Conservation (phyloP, 805 yeast genomes). For the Saturnispora hagleri region DNA sequence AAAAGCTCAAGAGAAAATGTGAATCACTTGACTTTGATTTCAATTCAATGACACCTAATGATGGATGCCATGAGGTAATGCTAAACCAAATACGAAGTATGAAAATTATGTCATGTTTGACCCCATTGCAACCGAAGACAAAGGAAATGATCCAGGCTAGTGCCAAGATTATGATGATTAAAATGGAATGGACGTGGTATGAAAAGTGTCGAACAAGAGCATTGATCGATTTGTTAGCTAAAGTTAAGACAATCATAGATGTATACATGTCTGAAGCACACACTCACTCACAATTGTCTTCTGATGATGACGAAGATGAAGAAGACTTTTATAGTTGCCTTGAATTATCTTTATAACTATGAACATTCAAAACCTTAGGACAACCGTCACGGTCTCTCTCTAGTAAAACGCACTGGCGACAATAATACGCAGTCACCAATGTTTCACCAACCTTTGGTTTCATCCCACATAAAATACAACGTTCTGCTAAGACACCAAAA, state of each 20-base stretch:
- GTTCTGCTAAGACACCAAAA: constrained; percentile 51
- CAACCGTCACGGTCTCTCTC: constrained; percentile 91
- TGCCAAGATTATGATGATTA: constrained; percentile 39
- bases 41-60: neutral
- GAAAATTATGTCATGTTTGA: constrained; percentile 35
- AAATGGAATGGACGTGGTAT: constrained; percentile 48
- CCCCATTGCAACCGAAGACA: constrained; percentile 49
- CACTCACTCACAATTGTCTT: neutral
- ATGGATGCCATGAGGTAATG: constrained; percentile 22
- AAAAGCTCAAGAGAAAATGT: constrained; percentile 28
- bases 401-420: constrained; percentile 70
- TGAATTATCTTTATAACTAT: constrained; percentile 5
- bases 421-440: constrained; percentile 62
- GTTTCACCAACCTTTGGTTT: constrained; percentile 36
- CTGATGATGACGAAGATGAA: constrained; percentile 2
- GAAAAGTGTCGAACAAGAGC: constrained; percentile 29
- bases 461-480: constrained; percentile 71
- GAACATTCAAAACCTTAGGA: constrained; percentile 74
- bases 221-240: neutral
- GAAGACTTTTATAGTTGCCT: constrained; percentile 1
- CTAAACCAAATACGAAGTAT: constrained; percentile 28
- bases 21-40: constrained; percentile 21
- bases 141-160: constrained; percentile 38
- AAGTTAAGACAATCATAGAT: constrained; percentile 27
- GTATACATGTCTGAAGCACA: constrained; percentile 3